Conservation (phyloP, 352 stramenopile genomes). For the Pythium monospermum region DNA sequence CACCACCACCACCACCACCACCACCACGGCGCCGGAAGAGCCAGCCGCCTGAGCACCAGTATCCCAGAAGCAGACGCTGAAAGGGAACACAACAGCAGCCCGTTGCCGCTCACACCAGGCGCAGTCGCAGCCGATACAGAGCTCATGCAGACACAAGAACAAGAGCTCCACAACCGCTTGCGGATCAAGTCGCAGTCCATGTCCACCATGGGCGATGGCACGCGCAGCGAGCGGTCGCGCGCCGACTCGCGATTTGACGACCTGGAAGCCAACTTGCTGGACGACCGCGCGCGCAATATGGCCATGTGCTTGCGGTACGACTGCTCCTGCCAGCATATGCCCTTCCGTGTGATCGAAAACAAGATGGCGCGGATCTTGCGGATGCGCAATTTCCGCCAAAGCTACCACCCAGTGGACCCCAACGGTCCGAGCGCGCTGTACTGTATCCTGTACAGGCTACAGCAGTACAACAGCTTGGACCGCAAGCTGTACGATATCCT, state of each 20-base stretch:
- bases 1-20: constrained; percentile 18
- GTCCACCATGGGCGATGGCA: background rate
- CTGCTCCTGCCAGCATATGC: constrained; percentile 68
- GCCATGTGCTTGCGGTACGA: constrained; percentile 60
- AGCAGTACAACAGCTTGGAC: constrained; percentile 72
- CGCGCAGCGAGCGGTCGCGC: constrained; percentile 7
- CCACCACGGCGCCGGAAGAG: background rate
- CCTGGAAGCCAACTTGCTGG: constrained; percentile 61
- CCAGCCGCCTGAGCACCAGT: too few species aligned
- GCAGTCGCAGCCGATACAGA: background rate
- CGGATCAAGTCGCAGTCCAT: background rate
- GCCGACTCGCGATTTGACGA: constrained; percentile 36
- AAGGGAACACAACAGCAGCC: too few species aligned
- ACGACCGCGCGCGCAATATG: constrained; percentile 65
- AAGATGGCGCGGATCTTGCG: constrained; percentile 65
- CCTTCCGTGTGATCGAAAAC: constrained; percentile 44
- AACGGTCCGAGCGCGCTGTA: constrained; percentile 45
- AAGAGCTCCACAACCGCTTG: constrained; percentile 25
- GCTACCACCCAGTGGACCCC: constrained; percentile 33
- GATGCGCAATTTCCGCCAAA: constrained; percentile 37
- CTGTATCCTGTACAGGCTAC: constrained; percentile 56
- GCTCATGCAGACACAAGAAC: background rate
- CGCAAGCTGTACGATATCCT: constrained; percentile 59
- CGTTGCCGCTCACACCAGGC: background rate
- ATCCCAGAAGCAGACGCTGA: too few species aligned